Base-by-base conservation (phyloP, 306 rosid species). In the Calophaca sinica region DNA sequence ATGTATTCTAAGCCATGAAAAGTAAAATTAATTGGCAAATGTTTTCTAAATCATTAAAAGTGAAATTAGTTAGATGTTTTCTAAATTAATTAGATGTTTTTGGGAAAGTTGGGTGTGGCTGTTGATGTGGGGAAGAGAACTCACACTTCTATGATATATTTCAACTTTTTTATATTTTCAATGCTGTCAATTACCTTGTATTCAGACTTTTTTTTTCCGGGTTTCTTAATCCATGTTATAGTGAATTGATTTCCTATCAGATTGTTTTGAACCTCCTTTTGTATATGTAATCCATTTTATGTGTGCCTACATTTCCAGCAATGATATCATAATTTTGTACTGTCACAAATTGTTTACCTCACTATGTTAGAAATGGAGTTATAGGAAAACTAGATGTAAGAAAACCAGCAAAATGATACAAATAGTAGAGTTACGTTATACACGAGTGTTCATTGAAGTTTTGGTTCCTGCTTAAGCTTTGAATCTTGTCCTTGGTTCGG, bases 401-500 rank as follows among this genome's bases (percentile, higher is more conserved):
- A 53, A 32, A 57, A 3, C 81, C 49, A n/a, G 67, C 44, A 54
- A 42, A 54, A 76, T 44, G n/a, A n/a, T n/a, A 26, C 46, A 76
- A 42, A 53, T 39, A 35, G 0, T 75, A 35, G 20, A 41, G 66
- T 75, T 75, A 65, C 60, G 42, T 67, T 32, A 33, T 15, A 7
- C 60, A 44, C 46, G 52, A 66, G 39, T 45, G 68, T 10, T 33
- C 35, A 29, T 50, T 67, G 68, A 28, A 42, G 20, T 38, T 38
- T 28, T 50, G 53, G 38, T 67, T 26, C 57, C 15, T 64, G 8
- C 59, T 74, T n/a, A 59, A 36, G 66, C 62, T 62, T 6, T 26
- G 39, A 57, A 65, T 72, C 39, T 58, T 33, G 51, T 60, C 59
- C 73, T 68, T 64, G 66, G 13, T 55, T 49, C 62, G 67, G 46